phyloP scores from a whole-genome alignment of 1,284 basidiomycete species.

The Tilletiaria anomala region DNA sequence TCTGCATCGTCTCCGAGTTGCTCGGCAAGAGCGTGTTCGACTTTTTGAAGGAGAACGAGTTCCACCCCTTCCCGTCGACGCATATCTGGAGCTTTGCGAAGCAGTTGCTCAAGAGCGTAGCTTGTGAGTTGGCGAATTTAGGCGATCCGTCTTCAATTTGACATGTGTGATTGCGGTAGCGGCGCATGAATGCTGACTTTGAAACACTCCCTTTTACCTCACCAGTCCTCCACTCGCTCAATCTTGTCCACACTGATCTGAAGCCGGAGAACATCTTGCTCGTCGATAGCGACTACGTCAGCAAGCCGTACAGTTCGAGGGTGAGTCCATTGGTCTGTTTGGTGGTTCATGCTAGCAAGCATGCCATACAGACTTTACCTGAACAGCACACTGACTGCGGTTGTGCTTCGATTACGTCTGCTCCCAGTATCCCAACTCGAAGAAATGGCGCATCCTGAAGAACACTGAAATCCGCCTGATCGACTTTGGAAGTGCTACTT shows the following conservation, averaged over 20 bases:
- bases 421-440: conserved; percentile 20
- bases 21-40: conserved; percentile 97
- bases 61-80: conserved; percentile 82
- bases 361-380: no score
- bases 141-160: no score
- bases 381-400: no score
- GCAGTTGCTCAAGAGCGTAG: conserved; percentile 80
- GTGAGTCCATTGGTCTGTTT: no score
- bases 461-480: conserved; percentile 90
- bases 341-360: no score
- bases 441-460: conserved; percentile 57
- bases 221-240: conserved; percentile 63
- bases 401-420: no score
- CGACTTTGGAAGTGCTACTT: conserved; percentile 97
- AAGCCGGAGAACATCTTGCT: conserved; percentile 77
- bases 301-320: conserved; percentile 1
- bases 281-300: conserved; percentile 62
- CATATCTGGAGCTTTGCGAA: conserved; percentile 93
- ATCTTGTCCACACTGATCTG: conserved; percentile 90
- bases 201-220: no score
- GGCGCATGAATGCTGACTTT: neutral
- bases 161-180: no score
- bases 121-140: conserved; percentile 49
- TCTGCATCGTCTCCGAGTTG: conserved; percentile 91
- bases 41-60: conserved; percentile 95